Percentiles rank a stretch among this genome's conserved stretches.
Conservation (phyloP, 1,139 yeast genomes). For the Pichia sp. region DNA sequence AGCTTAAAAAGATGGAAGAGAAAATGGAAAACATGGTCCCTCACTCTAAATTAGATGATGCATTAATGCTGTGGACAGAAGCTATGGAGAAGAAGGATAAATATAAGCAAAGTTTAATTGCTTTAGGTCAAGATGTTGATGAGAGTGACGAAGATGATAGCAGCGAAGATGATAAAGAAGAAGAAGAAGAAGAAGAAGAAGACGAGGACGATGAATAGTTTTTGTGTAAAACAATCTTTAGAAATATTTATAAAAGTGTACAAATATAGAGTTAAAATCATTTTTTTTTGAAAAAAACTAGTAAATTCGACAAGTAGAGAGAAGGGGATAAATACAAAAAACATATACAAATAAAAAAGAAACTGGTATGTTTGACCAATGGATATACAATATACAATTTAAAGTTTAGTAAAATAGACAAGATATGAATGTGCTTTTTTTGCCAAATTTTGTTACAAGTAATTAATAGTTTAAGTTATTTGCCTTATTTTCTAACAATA, state of each 20-base stretch:
- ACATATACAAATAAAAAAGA: too few species aligned
- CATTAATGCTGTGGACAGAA: slow-evolving; percentile 68
- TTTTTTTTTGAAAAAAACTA: too few species aligned
- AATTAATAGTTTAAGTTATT: not conserved
- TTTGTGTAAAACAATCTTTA: too few species aligned
- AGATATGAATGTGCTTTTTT: too few species aligned
- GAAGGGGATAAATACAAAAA: too few species aligned
- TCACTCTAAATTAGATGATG: slow-evolving; percentile 64
- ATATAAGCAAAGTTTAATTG: slow-evolving; percentile 49
- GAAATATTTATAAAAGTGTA: too few species aligned
- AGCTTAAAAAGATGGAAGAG: slow-evolving; percentile 10
- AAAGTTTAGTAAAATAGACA: not conserved
- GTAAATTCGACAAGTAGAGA: too few species aligned
- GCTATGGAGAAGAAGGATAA: slow-evolving; percentile 61
- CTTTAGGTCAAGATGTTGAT: slow-evolving; percentile 44
- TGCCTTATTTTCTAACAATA: slow-evolving; percentile 34
- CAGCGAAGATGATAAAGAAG: slow-evolving; percentile 11
- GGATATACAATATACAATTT: not conserved
- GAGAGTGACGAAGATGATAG: slow-evolving; percentile 49
- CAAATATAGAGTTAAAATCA: not conserved
- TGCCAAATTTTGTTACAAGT: not conserved
- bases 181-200: slow-evolving; percentile 19
- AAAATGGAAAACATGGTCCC: slow-evolving; percentile 37
- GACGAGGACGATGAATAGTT: slow-evolving; percentile 12
- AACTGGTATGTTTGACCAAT: too few species aligned